Percentiles rank a stretch among this genome's conserved stretches.
Conservation (phyloP, 2,329 filamentous ascomycete species). For the Pseudocercospora fuligena region DNA sequence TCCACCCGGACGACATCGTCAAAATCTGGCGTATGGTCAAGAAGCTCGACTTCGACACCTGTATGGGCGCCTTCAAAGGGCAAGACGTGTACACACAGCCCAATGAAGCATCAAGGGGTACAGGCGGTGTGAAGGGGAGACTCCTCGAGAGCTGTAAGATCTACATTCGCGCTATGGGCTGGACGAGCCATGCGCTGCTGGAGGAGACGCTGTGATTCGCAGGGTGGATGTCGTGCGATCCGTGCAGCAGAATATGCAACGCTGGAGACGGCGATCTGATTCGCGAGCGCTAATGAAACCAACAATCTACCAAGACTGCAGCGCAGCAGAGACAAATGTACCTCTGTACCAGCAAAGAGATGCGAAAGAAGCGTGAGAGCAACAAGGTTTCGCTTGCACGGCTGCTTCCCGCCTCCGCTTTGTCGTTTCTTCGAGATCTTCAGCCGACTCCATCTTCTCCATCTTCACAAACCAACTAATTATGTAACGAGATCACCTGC, state of each 20-base stretch:
- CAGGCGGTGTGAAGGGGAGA: slow-evolving; percentile 55
- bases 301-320: slow-evolving; percentile 5
- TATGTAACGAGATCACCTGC: slow-evolving; percentile 36
- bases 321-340: neutral
- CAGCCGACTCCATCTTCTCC: slow-evolving; percentile 48
- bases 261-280: slow-evolving; percentile 21
- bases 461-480: slow-evolving; percentile 54
- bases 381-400: neutral
- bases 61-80: slow-evolving; percentile 68
- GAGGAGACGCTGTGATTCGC: slow-evolving; percentile 18
- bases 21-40: slow-evolving; percentile 70
- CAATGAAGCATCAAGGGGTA: slow-evolving; percentile 24
- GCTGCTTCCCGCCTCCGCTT: neutral
- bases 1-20: slow-evolving; percentile 65
- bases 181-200: slow-evolving; percentile 28
- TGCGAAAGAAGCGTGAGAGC: neutral
- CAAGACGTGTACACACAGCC: slow-evolving; percentile 61
- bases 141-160: slow-evolving; percentile 77
- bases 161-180: slow-evolving; percentile 54
- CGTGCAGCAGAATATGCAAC: slow-evolving; percentile 30
- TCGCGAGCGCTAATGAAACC: neutral
- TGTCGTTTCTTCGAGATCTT: slow-evolving; percentile 6
- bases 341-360: neutral
- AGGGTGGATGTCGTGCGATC: slow-evolving; percentile 29
- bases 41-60: slow-evolving; percentile 64